Evolutionary conservation across 2,329 filamentous ascomycete genomes (phyloP), one percentile per base, ranked within the genome.

Genomic region (Graphiopsis chlorocephala): DNA sequence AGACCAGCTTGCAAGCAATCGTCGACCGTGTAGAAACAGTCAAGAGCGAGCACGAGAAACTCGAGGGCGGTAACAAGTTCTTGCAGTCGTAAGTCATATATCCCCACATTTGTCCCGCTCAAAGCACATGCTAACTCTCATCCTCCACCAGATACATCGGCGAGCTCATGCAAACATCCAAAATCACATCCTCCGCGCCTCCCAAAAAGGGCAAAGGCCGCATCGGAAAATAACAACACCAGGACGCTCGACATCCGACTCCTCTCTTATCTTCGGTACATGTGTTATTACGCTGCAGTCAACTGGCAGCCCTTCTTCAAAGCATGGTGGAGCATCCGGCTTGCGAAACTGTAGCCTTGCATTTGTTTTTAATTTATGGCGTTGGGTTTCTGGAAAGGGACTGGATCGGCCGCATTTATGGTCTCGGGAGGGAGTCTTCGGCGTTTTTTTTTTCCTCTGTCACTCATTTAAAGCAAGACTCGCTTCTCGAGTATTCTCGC

Each of bases 21-120:
- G 92, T 97, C 70, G 92, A 97, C 78, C 90, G 93, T 60, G 96
- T 98, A 76, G 95, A 99, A 75, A 91, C 92, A 31, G 93, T 98
- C 68, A 92, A 93, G 78, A 90, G 91, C 71, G 94, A 98, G 75
- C 93, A 99, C 75, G 92, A 97, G 80, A 97, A 97, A 79, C 87
- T 99, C 63, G 93, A 98, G 78, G 95, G 86, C 77, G 93, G 97
- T 78, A 99, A 99, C 84, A 94, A 93, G 74, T 97, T 98, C 75
- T 81, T 99, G 56, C 94, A 98, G 78, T 83, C 81, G 81, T 83
- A 73, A 63, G 81, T 79, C 12, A 35, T 38, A 29, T 8, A 29
- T n/a, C 28, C 20, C 20, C 53, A 23, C 42, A 29, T 17, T 38
- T n/a, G 10, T 10, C 20, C 28, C 12, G 15, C 20, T n/a, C 17